These are phyloP conservation scores for Argentina anserina DNA, from an alignment of 306 rosid genomes.

Conservation along the genomic window DNA sequence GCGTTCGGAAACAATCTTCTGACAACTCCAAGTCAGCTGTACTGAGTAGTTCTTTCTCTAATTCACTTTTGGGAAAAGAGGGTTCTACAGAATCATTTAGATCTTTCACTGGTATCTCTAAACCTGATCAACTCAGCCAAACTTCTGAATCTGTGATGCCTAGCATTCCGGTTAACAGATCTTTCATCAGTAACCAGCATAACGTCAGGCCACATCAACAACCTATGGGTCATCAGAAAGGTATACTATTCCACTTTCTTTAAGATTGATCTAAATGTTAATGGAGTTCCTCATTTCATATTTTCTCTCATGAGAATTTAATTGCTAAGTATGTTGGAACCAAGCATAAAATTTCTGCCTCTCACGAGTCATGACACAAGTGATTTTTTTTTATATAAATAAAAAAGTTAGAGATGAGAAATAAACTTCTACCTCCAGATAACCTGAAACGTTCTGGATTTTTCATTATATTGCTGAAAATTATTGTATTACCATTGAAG, in stretches of 20 bases:
- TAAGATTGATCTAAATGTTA: background rate
- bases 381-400: background rate
- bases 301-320: background rate
- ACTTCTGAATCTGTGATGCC: slow-evolving; percentile 55
- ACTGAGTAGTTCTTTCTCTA: slow-evolving; percentile 54
- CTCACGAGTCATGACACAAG: background rate
- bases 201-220: slow-evolving; percentile 69
- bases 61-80: slow-evolving; percentile 51
- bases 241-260: slow-evolving; percentile 33
- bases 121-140: slow-evolving; percentile 53
- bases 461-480: background rate
- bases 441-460: background rate
- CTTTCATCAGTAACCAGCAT: slow-evolving; percentile 53
- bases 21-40: slow-evolving; percentile 49
- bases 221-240: slow-evolving; percentile 78
- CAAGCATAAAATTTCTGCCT: background rate
- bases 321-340: background rate
- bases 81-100: slow-evolving; percentile 63
- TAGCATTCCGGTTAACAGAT: slow-evolving; percentile 45
- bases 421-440: background rate
- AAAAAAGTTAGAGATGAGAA: background rate
- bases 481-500: background rate
- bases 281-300: background rate
- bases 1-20: slow-evolving; percentile 71
- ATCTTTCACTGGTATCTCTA: slow-evolving; percentile 53